Conservation (phyloP, 148 eudicot genomes). For the Fallopia convolvulus region DNA sequence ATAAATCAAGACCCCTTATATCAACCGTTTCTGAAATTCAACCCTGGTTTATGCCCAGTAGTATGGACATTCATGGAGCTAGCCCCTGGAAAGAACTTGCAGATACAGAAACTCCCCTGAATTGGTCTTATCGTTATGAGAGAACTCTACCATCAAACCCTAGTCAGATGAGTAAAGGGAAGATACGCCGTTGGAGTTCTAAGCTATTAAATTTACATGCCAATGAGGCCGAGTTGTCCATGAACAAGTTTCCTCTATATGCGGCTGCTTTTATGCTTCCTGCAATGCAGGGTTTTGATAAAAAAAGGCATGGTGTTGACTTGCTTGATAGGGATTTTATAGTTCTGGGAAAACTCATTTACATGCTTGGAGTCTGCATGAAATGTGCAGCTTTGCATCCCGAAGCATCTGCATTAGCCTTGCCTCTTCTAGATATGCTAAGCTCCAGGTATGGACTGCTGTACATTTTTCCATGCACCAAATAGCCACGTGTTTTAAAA, state of each 20-base stretch:
- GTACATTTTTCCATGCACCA: not conserved
- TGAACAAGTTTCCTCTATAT: conserved; percentile 74
- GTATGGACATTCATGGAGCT: conserved; percentile 60
- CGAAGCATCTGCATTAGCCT: conserved; percentile 80
- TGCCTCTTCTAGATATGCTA: conserved; percentile 70
- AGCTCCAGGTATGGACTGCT: conserved; percentile 57
- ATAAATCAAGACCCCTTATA: conserved; percentile 39
- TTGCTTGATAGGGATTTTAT: conserved; percentile 87
- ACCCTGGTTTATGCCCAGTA: conserved; percentile 87
- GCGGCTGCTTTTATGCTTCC: conserved; percentile 98
- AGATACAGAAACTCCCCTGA: conserved; percentile 46
- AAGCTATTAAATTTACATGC: conserved; percentile 23
- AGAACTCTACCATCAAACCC: conserved; percentile 67
- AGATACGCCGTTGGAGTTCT: conserved; percentile 68
- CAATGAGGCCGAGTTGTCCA: conserved; percentile 45
- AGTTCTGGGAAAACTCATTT: conserved; percentile 77
- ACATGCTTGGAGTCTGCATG: conserved; percentile 93
- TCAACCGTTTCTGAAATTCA: conserved; percentile 48
- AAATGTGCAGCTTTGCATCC: conserved; percentile 91
- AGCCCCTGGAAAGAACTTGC: conserved; percentile 81
- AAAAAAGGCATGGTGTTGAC: conserved; percentile 94
- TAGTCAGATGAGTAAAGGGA: conserved; percentile 53
- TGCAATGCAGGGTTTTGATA: conserved; percentile 88
- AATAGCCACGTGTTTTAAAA: too few relatives aligned
- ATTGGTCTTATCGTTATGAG: conserved; percentile 71